phyloP scores from a whole-genome alignment of 1,284 basidiomycete species.

The Marasmius fiardii region DNA sequence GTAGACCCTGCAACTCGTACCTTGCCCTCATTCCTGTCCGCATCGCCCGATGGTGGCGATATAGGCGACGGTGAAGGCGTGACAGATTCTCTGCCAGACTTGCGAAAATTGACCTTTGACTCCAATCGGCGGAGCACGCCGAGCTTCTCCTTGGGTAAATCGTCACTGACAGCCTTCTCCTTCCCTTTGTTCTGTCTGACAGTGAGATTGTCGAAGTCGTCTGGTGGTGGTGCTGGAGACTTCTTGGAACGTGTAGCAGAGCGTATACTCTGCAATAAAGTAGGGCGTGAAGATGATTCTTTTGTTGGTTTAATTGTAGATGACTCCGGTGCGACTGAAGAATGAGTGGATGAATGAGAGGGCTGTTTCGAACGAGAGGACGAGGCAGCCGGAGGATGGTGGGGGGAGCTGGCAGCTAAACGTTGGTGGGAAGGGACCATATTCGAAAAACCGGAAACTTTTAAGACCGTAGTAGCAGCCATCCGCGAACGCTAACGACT shows the following conservation, averaged over 20 bases:
- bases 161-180: constrained; percentile 29
- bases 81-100: constrained; percentile 39
- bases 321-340: constrained; percentile 30
- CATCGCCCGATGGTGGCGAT: constrained; percentile 23
- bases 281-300: constrained; percentile 59
- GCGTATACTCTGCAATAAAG: constrained; percentile 62
- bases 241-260: constrained; percentile 58
- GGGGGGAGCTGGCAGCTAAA: constrained; percentile 29
- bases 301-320: constrained; percentile 40
- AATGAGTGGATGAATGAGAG: constrained; percentile 22
- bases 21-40: constrained; percentile 32
- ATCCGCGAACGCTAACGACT: constrained; percentile 32
- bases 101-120: constrained; percentile 55
- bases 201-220: constrained; percentile 42
- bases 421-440: constrained; percentile 42
- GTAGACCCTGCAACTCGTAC: constrained; percentile 50
- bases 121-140: constrained; percentile 32
- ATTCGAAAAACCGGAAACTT: constrained; percentile 41
- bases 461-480: constrained; percentile 45
- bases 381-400: constrained; percentile 32
- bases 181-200: constrained; percentile 39
- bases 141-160: constrained; percentile 36
- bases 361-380: constrained; percentile 41
- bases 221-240: constrained; percentile 28
- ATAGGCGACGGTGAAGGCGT: constrained; percentile 39